Conservation (phyloP, 2,329 filamentous ascomycete genomes). For the Pseudogymnoascus sp. region DNA sequence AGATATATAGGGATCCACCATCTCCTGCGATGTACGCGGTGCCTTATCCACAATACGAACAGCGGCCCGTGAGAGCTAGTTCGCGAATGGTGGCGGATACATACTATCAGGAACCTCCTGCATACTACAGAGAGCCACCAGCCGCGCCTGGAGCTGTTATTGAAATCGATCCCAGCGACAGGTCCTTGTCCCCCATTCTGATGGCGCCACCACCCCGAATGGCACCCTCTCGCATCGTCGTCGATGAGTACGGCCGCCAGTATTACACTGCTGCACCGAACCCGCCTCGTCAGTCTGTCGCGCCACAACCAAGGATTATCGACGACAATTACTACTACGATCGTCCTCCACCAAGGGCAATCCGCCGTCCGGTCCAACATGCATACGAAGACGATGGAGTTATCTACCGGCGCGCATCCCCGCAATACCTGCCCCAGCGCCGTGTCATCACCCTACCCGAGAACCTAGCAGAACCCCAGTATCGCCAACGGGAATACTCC, state of each 20-base stretch:
- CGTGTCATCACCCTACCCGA: constrained; percentile 59
- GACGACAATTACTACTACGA: constrained; percentile 61
- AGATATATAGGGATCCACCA: constrained; percentile 13
- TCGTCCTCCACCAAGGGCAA: constrained; percentile 33
- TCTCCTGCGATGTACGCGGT: constrained; percentile 24
- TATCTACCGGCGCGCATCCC: constrained; percentile 45
- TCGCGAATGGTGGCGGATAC: constrained; percentile 24
- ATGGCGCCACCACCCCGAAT: constrained; percentile 41
- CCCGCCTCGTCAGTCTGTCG: constrained; percentile 44
- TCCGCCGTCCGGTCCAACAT: constrained; percentile 27
- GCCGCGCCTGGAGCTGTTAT: constrained; percentile 40
- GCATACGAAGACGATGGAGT: constrained; percentile 44
- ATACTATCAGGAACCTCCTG: constrained; percentile 26
- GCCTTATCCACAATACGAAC: constrained; percentile 22
- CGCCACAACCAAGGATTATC: constrained; percentile 39
- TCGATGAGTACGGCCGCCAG: constrained; percentile 77
- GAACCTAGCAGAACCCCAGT: constrained; percentile 42
- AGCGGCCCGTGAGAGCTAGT: constrained; percentile 21
- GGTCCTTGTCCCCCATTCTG: constrained; percentile 42
- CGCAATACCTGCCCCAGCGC: constrained; percentile 42
- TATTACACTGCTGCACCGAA: constrained; percentile 56
- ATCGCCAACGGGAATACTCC: constrained; percentile 52
- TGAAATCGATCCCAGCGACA: constrained; percentile 42
- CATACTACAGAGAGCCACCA: constrained; percentile 39
- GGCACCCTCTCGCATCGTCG: constrained; percentile 56